Conservation (phyloP, 768 basidiomycete species). For the Trametes cingulata region DNA sequence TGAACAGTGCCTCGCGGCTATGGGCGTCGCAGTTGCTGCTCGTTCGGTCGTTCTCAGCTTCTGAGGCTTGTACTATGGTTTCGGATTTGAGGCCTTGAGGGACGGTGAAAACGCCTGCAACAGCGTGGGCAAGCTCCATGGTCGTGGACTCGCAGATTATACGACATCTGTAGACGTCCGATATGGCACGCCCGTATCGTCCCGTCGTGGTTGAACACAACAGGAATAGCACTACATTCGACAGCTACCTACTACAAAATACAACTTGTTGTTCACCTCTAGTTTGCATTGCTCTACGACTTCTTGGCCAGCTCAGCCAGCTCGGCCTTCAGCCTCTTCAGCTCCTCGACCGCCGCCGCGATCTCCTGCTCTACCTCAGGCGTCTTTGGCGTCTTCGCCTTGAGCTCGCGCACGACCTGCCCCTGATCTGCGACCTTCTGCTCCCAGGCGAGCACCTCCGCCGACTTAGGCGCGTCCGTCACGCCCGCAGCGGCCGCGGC, state of each 20-base stretch:
- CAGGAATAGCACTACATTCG: background rate
- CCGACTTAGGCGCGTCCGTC: slow-evolving; percentile 61
- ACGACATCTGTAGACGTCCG: no score
- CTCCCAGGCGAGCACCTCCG: slow-evolving; percentile 73
- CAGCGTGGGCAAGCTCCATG: no score
- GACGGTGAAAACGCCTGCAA: no score
- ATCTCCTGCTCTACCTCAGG: slow-evolving; percentile 63
- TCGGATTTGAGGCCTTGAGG: no score
- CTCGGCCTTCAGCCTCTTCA: slow-evolving; percentile 68
- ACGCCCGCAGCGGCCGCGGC: slow-evolving; percentile 31
- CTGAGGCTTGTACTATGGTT: no score
- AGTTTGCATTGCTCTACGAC: background rate
- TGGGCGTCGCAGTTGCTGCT: no score
- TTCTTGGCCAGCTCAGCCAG: slow-evolving; percentile 38
- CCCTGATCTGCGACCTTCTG: slow-evolving; percentile 77
- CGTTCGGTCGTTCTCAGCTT: no score
- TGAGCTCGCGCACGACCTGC: slow-evolving; percentile 68
- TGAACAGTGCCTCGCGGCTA: no score
- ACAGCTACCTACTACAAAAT: background rate
- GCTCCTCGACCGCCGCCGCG: slow-evolving; percentile 56
- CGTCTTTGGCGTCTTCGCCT: slow-evolving; percentile 59
- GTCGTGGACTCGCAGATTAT: no score
- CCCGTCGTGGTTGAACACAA: background rate
- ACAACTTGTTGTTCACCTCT: background rate
- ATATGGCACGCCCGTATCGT: background rate